Evolutionary conservation across 2,329 filamentous ascomycete species (phyloP), one percentile per base, ranked within the genome.

Genomic region (Xylaria sp.): DNA sequence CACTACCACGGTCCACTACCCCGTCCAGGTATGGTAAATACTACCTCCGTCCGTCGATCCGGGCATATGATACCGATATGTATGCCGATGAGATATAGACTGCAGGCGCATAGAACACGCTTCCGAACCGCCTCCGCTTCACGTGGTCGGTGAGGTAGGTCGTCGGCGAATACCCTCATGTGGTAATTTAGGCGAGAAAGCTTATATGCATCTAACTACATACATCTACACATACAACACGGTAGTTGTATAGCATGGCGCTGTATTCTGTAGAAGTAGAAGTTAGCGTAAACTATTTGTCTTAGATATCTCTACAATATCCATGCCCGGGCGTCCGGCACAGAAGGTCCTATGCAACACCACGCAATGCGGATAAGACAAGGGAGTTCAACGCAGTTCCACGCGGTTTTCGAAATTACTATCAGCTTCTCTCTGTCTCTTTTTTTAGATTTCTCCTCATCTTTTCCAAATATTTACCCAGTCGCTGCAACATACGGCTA

Each of bases 101-200:
- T 14, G 19, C 47, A 14, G 32, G 12, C 34, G 54, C 54, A 57
- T 36, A 57, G 34, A 12, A 57, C 54, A 57, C 54, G 54, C 45
- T 57, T 36, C 48, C 56, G 42, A 30, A 47, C 17, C 17, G 42
- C 42, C n/a, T 47, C 42, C 50, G 50, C 27, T 48, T 65, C 56
- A 48, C 50, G 57, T 65, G 50, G 39, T 65, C 63, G 63, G 63
- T 65, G 63, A 55, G 27, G 42, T 9, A 21, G 7, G 54, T 69
- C 57, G 56, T 71, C 47, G 47, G 54, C 34, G 61, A 58, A 11
- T 47, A 47, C n/a, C 21, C 55, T 60, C 36, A 6, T 47, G 17
- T 17, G n/a, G 45, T n/a, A 47, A n/a, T 21, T 58, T 59, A 60
- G 45, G 57, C 45, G 57, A 39, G 27, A 59, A 60, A 50, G 57